Conservation (phyloP, 352 stramenopile genomes). For the Globisporangium uncinulatum region DNA sequence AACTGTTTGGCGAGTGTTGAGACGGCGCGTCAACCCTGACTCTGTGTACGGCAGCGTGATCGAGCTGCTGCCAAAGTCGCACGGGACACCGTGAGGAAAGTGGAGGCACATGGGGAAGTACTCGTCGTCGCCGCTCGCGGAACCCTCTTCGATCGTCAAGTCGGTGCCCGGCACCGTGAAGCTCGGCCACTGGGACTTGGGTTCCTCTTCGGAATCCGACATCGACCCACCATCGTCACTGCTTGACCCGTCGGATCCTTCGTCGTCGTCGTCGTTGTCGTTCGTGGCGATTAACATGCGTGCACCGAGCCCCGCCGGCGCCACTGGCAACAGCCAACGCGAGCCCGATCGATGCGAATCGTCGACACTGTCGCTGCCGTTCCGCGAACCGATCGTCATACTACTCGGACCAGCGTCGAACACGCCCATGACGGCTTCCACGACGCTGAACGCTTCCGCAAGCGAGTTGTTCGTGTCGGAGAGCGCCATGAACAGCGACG, state of each 20-base stretch:
- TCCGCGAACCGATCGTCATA: too few species aligned
- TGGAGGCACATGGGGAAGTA: constrained; percentile 6
- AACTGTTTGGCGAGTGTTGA: too few species aligned
- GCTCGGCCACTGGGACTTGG: too few species aligned
- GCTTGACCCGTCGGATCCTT: neutral
- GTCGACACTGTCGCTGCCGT: constrained; percentile 17
- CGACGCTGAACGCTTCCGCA: neutral
- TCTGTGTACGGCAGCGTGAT: constrained; percentile 3
- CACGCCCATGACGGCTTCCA: neutral
- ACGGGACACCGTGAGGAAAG: constrained; percentile 7
- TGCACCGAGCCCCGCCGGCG: neutral
- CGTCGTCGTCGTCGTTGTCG: too few species aligned
- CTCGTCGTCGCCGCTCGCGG: neutral
- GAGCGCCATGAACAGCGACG: neutral
- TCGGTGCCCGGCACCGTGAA: neutral
- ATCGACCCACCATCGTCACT: neutral
- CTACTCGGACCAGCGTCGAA: neutral
- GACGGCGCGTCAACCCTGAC: too few species aligned
- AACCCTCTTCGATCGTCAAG: neutral
- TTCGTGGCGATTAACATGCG: neutral
- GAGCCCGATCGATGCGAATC: neutral
- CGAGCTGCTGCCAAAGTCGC: constrained; percentile 4
- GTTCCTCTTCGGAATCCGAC: neutral
- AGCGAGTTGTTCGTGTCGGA: neutral
- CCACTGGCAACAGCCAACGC: neutral